Base-by-base conservation (phyloP, 1,284 basidiomycete species). In the Sphaerobolus stellatus region DNA sequence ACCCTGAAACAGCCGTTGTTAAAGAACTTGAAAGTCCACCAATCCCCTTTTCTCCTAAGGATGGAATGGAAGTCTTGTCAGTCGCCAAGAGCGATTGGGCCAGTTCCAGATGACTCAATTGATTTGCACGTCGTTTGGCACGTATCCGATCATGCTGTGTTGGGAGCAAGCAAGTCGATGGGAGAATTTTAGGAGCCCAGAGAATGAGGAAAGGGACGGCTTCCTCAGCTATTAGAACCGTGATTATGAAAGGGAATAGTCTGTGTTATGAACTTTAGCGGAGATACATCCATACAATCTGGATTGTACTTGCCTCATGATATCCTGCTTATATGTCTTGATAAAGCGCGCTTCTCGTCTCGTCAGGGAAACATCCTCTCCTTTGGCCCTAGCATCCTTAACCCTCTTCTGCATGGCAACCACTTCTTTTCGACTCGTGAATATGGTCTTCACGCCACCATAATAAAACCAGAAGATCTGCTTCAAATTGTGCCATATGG, bases 101-200 rank as follows among this genome's bases (percentile, higher is more conserved):
- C 58, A 18, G 25, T 51, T 29, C 63, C 43, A 56, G 57, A 64
- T 60, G 61, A 65, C 13, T 52, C 58, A 48, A 66, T 57, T 79
- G 75, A 52, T 81, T 82, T 55, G 79, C 75, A n/a, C 78, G 77
- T 41, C 79, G 77, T 66, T 85, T 83, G 28, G 74, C 68, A 46
- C 81, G 77, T 46, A 92, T 92, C 43, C 89, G 82, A 34, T 81
- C 79, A 38, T 80, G 80, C 71, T 94, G 92, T 25, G 86, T 86
- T 0, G 92, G 90, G n/a, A 94, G 77, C 55, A 94, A 79, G 65
- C 91, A 93, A 2, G 92, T 94, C 3, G 90, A 93, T 1, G 92
- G 92, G 29, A 94, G 81, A 71, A 93, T 80, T 64, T 81, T 83
- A 2, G 92, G 92, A n/a, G 83, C 86, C 66, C 91, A 94, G 59